These are phyloP conservation scores for Diaporthe citriasiana DNA, from an alignment of 2,329 filamentous ascomycete genomes.

Conservation along the genomic window DNA sequence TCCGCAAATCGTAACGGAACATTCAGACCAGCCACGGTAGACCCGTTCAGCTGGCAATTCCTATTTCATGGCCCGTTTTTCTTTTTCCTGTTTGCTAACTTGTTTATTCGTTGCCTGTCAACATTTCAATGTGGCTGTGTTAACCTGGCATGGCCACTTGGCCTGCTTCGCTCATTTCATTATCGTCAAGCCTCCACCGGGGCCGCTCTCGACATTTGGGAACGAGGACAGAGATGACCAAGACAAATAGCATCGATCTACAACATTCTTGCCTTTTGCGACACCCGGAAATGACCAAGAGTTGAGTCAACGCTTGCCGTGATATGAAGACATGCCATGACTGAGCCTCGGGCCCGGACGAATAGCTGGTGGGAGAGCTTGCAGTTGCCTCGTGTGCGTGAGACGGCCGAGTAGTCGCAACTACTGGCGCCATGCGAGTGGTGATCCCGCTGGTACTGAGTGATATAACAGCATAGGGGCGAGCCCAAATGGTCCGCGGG, in stretches of 20 bases:
- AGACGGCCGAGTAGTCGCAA: background rate
- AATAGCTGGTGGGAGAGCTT: background rate
- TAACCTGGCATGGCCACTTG: too few relatives aligned
- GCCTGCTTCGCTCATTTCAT: too few relatives aligned
- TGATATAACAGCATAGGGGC: background rate
- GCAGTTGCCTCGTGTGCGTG: background rate
- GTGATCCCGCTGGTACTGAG: background rate
- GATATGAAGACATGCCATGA: background rate
- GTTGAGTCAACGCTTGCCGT: background rate
- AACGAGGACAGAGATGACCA: too few relatives aligned
- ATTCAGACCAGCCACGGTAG: too few relatives aligned
- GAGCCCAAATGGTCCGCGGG: background rate
- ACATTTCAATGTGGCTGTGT: too few relatives aligned
- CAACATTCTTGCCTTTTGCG: background rate
- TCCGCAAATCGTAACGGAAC: too few relatives aligned
- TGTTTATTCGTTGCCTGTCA: too few relatives aligned
- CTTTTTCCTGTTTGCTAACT: too few relatives aligned
- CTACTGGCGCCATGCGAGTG: background rate
- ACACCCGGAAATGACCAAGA: background rate
- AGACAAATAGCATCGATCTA: background rate
- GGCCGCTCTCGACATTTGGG: too few relatives aligned
- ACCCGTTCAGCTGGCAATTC: too few relatives aligned
- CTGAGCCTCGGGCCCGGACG: background rate
- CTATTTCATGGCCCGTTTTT: too few relatives aligned
- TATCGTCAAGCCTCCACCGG: too few relatives aligned